phyloP scores from a whole-genome alignment of 2,329 filamentous ascomycete genomes.

The Arachnopeziza araneosa region DNA sequence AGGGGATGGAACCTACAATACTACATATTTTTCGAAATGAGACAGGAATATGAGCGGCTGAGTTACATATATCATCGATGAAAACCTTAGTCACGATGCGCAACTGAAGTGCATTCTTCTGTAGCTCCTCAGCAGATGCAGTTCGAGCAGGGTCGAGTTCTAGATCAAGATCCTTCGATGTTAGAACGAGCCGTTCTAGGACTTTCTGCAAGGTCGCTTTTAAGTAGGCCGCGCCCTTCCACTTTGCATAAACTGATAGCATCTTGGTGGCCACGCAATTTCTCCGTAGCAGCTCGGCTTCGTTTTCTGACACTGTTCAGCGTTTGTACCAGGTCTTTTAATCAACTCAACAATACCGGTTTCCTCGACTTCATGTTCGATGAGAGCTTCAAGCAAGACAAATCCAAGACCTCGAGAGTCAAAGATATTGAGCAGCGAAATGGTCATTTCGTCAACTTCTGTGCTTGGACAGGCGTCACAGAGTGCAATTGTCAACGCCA shows the following conservation, averaged over 20 bases:
- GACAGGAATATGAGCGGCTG: constrained; percentile 53
- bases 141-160: constrained; percentile 62
- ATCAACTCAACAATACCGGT: constrained; percentile 41
- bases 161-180: constrained; percentile 61
- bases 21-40: constrained; percentile 63
- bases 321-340: not conserved
- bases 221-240: constrained; percentile 61
- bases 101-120: constrained; percentile 61
- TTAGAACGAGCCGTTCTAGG: constrained; percentile 59
- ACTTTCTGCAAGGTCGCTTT: constrained; percentile 61
- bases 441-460: constrained; percentile 64
- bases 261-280: constrained; percentile 70
- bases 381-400: constrained; percentile 58
- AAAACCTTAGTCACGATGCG: constrained; percentile 65
- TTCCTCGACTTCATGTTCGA: constrained; percentile 63
- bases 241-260: constrained; percentile 65
- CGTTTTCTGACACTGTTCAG: constrained; percentile 46
- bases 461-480: constrained; percentile 60
- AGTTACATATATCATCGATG: constrained; percentile 64
- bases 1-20: constrained; percentile 44
- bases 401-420: constrained; percentile 60
- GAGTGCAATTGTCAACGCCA: constrained; percentile 58
- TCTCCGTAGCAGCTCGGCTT: constrained; percentile 60
- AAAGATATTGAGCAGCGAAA: constrained; percentile 64
- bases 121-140: constrained; percentile 53